Base-by-base conservation (phyloP, 345 rosid genomes). In the Gossypium anomalum region DNA sequence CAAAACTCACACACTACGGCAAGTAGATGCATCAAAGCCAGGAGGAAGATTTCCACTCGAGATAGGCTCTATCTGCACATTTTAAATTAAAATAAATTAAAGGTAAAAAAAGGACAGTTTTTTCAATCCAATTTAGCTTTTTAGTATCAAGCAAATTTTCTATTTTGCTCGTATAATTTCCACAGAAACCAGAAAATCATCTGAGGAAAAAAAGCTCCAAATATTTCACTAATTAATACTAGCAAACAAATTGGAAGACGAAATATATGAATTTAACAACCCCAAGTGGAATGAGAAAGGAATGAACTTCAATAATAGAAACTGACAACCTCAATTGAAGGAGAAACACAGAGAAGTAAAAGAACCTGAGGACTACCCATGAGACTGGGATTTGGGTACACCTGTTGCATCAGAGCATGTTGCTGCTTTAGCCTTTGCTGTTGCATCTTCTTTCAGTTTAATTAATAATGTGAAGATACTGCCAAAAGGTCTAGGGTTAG, bases 1-100 rank as follows among this genome's bases (percentile, higher is more conserved):
- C 81, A 82, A 82, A 83, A 88, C 94, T 90, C 89, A 90, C 94
- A 90, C 89, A 79, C 94, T 90, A 87, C 94, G 92, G 89, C 94
- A 90, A 79, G 90, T 52, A 79, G 89, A 83, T 79, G 94, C 78
- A 90, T 90, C 92, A 79, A 88, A 89, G 81, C 92, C 88, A 71
- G 92, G 90, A 81, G 94, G 94, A 89, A 89, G 88, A 83, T 89
- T 89, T 83, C 94, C 94, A 80, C 92, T 88, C 80, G 87, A 85
- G 80, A 90, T 86, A 80, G 92, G 92, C 81, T 90, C 94, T 81
- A 90, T 88, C 94, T 90, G 94, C 89, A 85, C 83, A 86, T 82
- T 65, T 49, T 16, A 9, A 70, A 87, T 34, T 34, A 78, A 78
- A 58, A 58, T 23, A 0, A 52, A 17, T 17, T 53, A n/a, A 9